These are phyloP conservation scores for Lecanicillium sp. DNA, from an alignment of 2,329 filamentous ascomycete species.

Conservation along the genomic window DNA sequence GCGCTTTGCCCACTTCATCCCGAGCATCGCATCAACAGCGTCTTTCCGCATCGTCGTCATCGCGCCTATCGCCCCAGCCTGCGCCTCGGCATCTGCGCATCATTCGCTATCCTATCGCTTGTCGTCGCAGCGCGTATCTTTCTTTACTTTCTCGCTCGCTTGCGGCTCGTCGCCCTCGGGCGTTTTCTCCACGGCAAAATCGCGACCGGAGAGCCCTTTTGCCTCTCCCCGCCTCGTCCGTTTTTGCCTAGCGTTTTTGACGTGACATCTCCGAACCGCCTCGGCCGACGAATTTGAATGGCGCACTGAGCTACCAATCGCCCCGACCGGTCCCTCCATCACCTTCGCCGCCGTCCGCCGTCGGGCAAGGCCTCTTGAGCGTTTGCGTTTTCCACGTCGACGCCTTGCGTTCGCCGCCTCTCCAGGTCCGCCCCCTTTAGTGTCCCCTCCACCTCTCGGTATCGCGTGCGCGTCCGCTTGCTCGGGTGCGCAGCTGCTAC, in stretches of 20 bases:
- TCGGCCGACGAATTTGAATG: conserved; percentile 1
- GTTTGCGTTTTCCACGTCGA: too few species aligned
- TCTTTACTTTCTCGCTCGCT: too few species aligned
- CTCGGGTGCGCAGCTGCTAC: conserved; percentile 2
- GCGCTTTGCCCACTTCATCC: conserved; percentile 26
- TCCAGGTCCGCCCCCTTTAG: neutral
- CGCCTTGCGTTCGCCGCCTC: neutral
- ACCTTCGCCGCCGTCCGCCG: too few species aligned
- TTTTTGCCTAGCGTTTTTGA: conserved; percentile 6
- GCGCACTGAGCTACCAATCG: conserved; percentile 1
- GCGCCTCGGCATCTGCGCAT: neutral
- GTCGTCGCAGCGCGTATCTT: too few species aligned
- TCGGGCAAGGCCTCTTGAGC: too few species aligned
- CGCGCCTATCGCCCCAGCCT: conserved; percentile 2
- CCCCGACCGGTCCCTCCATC: too few species aligned
- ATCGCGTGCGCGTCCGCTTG: conserved; percentile 4
- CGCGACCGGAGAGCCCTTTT: too few species aligned
- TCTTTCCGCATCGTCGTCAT: conserved; percentile 16
- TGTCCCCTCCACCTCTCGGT: neutral
- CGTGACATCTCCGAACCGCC: neutral
- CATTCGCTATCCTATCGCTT: neutral
- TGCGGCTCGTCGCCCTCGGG: too few species aligned
- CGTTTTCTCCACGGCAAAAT: too few species aligned
- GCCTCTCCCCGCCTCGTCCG: conserved; percentile 1
- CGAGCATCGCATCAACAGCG: conserved; percentile 16